Evolutionary conservation across 1,284 basidiomycete species (phyloP).

Genomic region (Schizophyllum commune): DNA sequence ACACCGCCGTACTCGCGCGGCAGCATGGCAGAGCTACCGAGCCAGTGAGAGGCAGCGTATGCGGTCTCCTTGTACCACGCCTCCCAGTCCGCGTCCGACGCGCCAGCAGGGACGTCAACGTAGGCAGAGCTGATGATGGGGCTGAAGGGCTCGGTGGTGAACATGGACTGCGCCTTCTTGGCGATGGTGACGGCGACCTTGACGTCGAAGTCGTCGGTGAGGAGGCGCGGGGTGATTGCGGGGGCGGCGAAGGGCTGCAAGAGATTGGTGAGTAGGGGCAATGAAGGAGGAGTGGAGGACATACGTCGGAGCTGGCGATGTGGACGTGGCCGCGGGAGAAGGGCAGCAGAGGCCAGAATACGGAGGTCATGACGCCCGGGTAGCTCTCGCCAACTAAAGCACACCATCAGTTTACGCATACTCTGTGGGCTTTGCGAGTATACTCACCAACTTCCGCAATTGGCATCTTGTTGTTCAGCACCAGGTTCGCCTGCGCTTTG

Average conservation of each 20-base stretch:
- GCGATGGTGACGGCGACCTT: constrained; percentile 5
- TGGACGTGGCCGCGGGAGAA: constrained; percentile 17
- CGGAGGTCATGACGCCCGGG: constrained; percentile 12
- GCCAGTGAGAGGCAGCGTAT: constrained; percentile 13
- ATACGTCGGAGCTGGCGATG: constrained; percentile 14
- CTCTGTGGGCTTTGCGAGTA: not conserved
- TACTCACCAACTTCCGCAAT: not conserved
- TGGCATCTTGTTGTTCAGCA: not conserved
- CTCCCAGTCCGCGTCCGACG: constrained; percentile 14
- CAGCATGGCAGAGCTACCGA: constrained; percentile 16
- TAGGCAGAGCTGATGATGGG: constrained; percentile 12
- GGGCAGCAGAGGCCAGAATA: constrained; percentile 13
- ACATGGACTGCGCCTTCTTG: constrained; percentile 10
- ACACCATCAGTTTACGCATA: not conserved
- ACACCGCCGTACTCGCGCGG: constrained; percentile 18
- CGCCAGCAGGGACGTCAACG: constrained; percentile 8
- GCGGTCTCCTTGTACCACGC: constrained; percentile 12
- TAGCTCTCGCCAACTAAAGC: constrained; percentile 14
- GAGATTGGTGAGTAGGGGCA: not conserved
- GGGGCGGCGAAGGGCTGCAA: constrained; percentile 13
- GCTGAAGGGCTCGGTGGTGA: constrained; percentile 10
- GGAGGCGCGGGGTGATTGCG: constrained; percentile 13
- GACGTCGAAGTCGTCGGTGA: constrained; percentile 14
- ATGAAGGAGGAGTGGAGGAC: not conserved
- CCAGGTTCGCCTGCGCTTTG: not conserved